phyloP scores from a whole-genome alignment of 2,329 filamentous ascomycete genomes.

The Alternaria dauci region DNA sequence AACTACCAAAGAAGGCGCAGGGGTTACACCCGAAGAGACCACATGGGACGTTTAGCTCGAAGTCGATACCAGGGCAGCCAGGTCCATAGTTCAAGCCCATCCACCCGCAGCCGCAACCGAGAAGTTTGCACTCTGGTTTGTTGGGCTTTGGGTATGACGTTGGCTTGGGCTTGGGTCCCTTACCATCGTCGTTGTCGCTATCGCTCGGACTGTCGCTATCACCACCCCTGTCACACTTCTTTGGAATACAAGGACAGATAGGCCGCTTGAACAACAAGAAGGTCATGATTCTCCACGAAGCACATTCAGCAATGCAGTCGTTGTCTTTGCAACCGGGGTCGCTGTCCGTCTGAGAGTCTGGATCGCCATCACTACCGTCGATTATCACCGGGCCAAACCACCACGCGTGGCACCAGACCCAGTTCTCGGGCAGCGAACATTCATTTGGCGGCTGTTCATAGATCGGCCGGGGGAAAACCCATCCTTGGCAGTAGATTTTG shows the following conservation, averaged over 20 bases:
- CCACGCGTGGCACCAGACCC: conserved; percentile 17
- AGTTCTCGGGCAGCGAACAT: conserved; percentile 15
- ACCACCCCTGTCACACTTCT: conserved; percentile 16
- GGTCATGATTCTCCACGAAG: conserved; percentile 7
- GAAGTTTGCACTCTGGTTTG: conserved; percentile 20
- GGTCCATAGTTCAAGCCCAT: conserved; percentile 34
- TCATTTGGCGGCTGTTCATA: conserved; percentile 8
- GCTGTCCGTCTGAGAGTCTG: conserved; percentile 13
- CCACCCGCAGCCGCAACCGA: conserved; percentile 38
- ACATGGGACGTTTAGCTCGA: conserved; percentile 10
- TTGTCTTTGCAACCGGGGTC: conserved; percentile 20
- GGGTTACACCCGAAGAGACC: conserved; percentile 32
- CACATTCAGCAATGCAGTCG: conserved; percentile 19
- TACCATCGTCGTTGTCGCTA: conserved; percentile 13
- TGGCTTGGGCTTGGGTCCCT: conserved; percentile 7
- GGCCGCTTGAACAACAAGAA: conserved; percentile 20
- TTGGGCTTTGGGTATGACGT: conserved; percentile 10
- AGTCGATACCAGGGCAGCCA: conserved; percentile 16
- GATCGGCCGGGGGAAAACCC: conserved; percentile 5
- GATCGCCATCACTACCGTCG: conserved; percentile 6
- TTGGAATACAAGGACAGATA: conserved; percentile 20
- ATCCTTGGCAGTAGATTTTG: conserved; percentile 6
- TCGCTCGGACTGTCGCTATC: conserved; percentile 19
- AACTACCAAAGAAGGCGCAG: conserved; percentile 30
- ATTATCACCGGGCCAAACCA: conserved; percentile 7